Percentiles rank a stretch among this genome's conserved stretches.
phyloP scores from a whole-genome alignment of 257 asterid species.

The Scutellaria minor region DNA sequence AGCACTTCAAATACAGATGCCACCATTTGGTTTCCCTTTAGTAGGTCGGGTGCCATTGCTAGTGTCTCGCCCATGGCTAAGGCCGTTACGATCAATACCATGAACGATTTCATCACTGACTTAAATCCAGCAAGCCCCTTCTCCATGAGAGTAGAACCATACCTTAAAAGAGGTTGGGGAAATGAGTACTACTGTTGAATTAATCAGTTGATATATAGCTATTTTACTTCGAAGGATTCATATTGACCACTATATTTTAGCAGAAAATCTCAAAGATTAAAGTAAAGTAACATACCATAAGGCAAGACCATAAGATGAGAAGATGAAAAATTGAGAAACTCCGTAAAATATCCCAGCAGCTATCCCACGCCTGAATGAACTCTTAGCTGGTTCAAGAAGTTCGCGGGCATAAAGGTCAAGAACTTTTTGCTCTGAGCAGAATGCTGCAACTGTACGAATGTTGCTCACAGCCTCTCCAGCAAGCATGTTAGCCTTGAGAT shows the following conservation, averaged over 20 bases:
- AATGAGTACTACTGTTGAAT: background rate
- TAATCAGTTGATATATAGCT: background rate
- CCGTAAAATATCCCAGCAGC: conserved; percentile 92
- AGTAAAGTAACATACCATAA: conserved; percentile 61
- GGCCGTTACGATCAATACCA: conserved; percentile 92
- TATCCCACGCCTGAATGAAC: conserved; percentile 86
- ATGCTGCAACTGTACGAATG: conserved; percentile 92
- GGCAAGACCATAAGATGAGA: conserved; percentile 92
- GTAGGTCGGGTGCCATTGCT: conserved; percentile 97
- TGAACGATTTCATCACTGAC: conserved; percentile 86
- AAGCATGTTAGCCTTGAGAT: conserved; percentile 94
- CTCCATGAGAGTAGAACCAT: conserved; percentile 89
- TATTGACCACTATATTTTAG: background rate
- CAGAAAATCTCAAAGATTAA: background rate
- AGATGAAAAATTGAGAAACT: conserved; percentile 91
- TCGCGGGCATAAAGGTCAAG: conserved; percentile 70
- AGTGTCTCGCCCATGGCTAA: conserved; percentile 96
- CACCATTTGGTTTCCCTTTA: conserved; percentile 94
- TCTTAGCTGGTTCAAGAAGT: conserved; percentile 80
- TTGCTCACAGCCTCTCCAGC: conserved; percentile 99
- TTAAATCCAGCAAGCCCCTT: conserved; percentile 80
- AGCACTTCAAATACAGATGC: conserved; percentile 85
- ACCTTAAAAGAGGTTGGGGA: conserved; percentile 41
- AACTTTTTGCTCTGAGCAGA: conserved; percentile 90
- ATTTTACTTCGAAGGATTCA: background rate